Evolutionary conservation across 805 yeast genomes (phyloP).

Genomic region (Nakazawaea anatomiae): DNA sequence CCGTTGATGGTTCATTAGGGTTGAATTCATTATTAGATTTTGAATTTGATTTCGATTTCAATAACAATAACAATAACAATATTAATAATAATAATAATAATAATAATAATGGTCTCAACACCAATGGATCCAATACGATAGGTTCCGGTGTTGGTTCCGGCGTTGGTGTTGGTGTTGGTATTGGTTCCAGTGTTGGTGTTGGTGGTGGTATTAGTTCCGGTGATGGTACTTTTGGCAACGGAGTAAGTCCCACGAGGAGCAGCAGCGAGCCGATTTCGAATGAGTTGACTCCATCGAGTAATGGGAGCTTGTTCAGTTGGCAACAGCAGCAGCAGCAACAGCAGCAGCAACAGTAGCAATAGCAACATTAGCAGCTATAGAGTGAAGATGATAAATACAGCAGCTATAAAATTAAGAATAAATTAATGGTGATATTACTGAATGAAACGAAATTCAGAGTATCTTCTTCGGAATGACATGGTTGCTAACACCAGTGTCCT

Average conservation of each 20-base stretch:
- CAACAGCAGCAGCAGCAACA: background rate
- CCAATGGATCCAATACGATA: background rate
- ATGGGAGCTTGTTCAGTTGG: constrained; percentile 8
- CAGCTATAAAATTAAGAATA: background rate
- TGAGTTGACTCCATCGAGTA: background rate
- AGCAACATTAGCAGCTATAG: no score
- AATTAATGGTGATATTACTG: no score
- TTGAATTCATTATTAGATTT: constrained; percentile 61
- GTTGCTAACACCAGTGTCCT: no score
- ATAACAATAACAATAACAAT: background rate
- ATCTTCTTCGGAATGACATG: background rate
- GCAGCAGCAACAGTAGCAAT: no score
- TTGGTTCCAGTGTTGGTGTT: no score
- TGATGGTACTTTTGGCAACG: background rate
- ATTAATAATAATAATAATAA: background rate
- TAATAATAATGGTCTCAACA: background rate
- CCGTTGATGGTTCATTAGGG: constrained; percentile 80
- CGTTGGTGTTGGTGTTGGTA: background rate
- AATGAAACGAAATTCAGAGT: no score
- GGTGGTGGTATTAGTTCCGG: background rate
- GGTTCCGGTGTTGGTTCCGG: background rate
- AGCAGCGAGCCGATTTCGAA: background rate
- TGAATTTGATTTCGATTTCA: constrained; percentile 23
- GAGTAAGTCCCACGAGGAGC: background rate
- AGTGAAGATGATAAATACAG: no score